Evolutionary conservation across 805 yeast genomes (phyloP), one percentile per base, ranked within the genome.

Genomic region (Ogataea wickerhamii): DNA sequence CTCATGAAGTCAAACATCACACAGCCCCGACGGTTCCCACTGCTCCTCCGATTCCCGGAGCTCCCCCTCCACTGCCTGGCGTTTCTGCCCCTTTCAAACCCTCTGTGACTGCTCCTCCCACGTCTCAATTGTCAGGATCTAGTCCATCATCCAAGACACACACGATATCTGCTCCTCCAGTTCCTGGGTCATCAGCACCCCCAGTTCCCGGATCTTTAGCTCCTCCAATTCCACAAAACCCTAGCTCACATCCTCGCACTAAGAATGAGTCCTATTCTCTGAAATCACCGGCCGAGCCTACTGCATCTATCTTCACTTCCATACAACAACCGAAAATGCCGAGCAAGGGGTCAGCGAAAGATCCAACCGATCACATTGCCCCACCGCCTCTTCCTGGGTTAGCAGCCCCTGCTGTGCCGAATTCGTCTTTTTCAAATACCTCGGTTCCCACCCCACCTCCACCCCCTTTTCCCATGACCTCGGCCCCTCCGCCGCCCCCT

Each of bases 381-480:
- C 51, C 57, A 2, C 48, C 55, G 3, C 39, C 50, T 18, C 33
- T 52, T 16, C 40, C 60, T 18, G 37, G 49, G 2, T 19, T 19
- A 19, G 6, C 47, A 21, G 14, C 41, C 33, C 34, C 53, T 32
- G 14, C 35, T 24, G 28, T 32, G 4, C 51, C 60, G 22, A 13
- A 53, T 3, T 38, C 52, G 11, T 50, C 60, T 5, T 18, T 45
- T 16, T 43, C 57, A 16, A 17, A 53, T 6, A 22, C 48, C 3
- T 12, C 47, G 6, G 49, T 53, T 13, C 41, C 56, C 17, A 34
- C 51, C 4, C 41, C 52, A 6, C 43, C 57, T 16, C 39, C 49
- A 6, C 38, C 44, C 4, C 30, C 49, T 12, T 52, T 51, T n/a
- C 33, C 43, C 6, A 23, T 38, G 4, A 28, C 48, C 5, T 18